These are phyloP conservation scores for Coriaria nepalensis DNA, from an alignment of 306 rosid genomes.

Conservation along the genomic window DNA sequence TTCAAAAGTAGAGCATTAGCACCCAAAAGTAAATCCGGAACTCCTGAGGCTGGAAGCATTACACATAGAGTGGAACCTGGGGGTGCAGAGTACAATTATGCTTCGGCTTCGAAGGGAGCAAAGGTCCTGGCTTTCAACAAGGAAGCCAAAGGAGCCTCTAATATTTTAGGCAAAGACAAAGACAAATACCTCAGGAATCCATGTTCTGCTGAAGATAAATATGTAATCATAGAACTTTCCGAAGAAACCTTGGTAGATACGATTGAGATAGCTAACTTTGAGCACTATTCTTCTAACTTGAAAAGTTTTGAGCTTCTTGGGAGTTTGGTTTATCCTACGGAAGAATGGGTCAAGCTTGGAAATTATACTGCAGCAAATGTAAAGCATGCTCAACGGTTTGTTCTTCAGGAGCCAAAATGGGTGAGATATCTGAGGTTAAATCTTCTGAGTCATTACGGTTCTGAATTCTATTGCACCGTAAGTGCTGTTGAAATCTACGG, in stretches of 20 bases:
- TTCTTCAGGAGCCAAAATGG: slow-evolving; percentile 83
- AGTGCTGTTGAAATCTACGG: slow-evolving; percentile 71
- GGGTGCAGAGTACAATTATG: slow-evolving; percentile 81
- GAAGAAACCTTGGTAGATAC: slow-evolving; percentile 92
- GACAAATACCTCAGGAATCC: slow-evolving; percentile 94
- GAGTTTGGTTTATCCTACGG: slow-evolving; percentile 77
- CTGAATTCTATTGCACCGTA: slow-evolving; percentile 91
- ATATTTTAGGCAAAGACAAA: slow-evolving; percentile 67
- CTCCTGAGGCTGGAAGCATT: slow-evolving; percentile 41
- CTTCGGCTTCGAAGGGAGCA: slow-evolving; percentile 97
- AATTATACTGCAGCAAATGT: slow-evolving; percentile 73
- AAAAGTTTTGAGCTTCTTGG: slow-evolving; percentile 72
- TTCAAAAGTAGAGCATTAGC: slow-evolving; percentile 71
- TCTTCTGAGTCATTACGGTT: slow-evolving; percentile 70
- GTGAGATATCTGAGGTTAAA: slow-evolving; percentile 86
- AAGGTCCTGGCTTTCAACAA: slow-evolving; percentile 85
- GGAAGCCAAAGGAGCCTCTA: slow-evolving; percentile 96
- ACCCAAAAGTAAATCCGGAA: slow-evolving; percentile 41
- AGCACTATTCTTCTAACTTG: slow-evolving; percentile 85
- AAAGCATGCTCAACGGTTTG: slow-evolving; percentile 62
- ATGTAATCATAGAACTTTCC: slow-evolving; percentile 73
- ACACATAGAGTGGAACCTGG: slow-evolving; percentile 82
- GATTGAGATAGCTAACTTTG: slow-evolving; percentile 76
- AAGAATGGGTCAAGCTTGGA: slow-evolving; percentile 71
- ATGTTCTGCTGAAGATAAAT: slow-evolving; percentile 80